These are phyloP conservation scores for Aspergillus conjunctus DNA, from an alignment of 495 filamentous ascomycete species.

Conservation along the genomic window DNA sequence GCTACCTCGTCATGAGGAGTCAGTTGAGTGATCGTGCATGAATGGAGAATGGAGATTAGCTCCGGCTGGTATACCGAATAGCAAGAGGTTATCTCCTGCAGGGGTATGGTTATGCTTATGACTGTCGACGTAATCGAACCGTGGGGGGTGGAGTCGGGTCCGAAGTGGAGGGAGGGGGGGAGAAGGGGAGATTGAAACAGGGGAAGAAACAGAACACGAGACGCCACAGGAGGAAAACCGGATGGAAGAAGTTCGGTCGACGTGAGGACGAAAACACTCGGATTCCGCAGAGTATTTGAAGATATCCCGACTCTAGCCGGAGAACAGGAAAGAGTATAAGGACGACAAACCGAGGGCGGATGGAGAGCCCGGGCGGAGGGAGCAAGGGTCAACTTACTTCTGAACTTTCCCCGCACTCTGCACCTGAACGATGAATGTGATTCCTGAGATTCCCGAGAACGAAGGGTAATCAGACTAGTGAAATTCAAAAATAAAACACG, in stretches of 20 bases:
- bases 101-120: background rate
- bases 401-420: constrained; percentile 24
- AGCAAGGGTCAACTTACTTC: too few relatives aligned
- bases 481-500: too few relatives aligned
- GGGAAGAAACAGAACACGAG: background rate
- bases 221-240: background rate
- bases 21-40: too few relatives aligned
- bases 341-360: constrained; percentile 6
- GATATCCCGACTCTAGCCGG: background rate
- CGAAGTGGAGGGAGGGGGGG: background rate
- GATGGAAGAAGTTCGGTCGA: background rate
- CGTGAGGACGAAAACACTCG: background rate
- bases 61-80: too few relatives aligned
- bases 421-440: too few relatives aligned
- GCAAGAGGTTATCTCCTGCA: too few relatives aligned
- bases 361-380: constrained; percentile 1
- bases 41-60: too few relatives aligned
- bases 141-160: background rate
- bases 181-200: constrained; percentile 2
- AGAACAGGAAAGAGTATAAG: background rate
- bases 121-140: background rate
- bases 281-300: background rate
- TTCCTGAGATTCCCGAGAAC: background rate
- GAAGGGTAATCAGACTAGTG: background rate
- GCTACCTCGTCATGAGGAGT: too few relatives aligned